Evolutionary conservation across 2,329 filamentous ascomycete genomes (phyloP).

Genomic region (Xylaria sp.): DNA sequence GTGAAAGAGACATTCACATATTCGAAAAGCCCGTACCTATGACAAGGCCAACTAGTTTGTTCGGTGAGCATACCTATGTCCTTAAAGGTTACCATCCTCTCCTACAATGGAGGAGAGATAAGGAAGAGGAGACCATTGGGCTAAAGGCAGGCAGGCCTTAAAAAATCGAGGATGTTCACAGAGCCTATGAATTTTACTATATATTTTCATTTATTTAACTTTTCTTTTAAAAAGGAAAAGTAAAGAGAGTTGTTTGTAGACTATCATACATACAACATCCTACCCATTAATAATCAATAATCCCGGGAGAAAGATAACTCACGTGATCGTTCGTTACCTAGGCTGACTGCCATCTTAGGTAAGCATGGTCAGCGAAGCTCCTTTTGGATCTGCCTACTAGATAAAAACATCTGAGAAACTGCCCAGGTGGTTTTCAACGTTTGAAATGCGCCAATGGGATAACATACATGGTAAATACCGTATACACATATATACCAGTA

Average conservation of each 20-base stretch:
- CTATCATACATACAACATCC: too few relatives aligned
- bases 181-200: too few relatives aligned
- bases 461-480: too few relatives aligned
- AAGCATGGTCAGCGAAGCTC: slow-evolving; percentile 3
- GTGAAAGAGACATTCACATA: too few relatives aligned
- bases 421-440: neutral
- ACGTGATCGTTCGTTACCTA: slow-evolving; percentile 17
- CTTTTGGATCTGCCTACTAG: neutral
- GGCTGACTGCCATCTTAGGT: slow-evolving; percentile 4
- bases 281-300: neutral
- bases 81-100: neutral
- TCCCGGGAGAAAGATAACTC: neutral
- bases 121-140: neutral
- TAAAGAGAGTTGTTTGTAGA: too few relatives aligned
- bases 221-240: too few relatives aligned
- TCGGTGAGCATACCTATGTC: neutral
- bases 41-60: too few relatives aligned
- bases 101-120: neutral
- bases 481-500: too few relatives aligned
- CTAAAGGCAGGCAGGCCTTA: neutral
- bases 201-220: too few relatives aligned
- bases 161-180: neutral
- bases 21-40: too few relatives aligned
- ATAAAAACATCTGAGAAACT: neutral
- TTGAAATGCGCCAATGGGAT: neutral